phyloP scores from a whole-genome alignment of 148 eudicot species.

The Fagopyrum tataricum region DNA sequence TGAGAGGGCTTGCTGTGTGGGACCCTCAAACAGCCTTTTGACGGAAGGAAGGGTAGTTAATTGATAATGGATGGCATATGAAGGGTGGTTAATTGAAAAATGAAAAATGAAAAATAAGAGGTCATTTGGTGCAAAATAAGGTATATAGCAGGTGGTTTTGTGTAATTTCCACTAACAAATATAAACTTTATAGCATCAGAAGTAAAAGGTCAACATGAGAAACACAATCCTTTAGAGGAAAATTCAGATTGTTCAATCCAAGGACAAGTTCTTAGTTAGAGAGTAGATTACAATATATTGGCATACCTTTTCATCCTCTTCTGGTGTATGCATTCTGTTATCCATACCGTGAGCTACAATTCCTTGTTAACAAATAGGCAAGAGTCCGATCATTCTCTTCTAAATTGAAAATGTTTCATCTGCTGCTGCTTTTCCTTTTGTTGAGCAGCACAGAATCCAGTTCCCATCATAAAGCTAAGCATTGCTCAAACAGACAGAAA shows the following conservation, averaged over 20 bases:
- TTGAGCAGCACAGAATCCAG: conserved; percentile 1
- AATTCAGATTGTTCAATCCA: neutral
- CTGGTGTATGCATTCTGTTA: neutral
- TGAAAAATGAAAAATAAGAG: too few relatives aligned
- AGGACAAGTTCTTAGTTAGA: neutral
- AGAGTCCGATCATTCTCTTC: neutral
- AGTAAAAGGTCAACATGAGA: neutral
- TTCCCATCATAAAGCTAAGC: neutral
- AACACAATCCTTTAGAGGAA: conserved; percentile 3
- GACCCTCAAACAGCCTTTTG: too few relatives aligned
- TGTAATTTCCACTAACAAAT: neutral
- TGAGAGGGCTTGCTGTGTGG: too few relatives aligned
- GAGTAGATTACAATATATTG: neutral
- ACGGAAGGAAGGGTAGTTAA: too few relatives aligned
- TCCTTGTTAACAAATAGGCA: neutral
- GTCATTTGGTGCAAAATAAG: too few relatives aligned
- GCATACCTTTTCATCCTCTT: neutral
- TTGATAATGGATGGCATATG: too few relatives aligned
- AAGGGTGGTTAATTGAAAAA: too few relatives aligned
- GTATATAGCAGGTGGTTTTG: too few relatives aligned
- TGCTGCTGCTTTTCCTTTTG: neutral
- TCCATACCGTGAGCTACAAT: neutral
- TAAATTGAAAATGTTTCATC: neutral
- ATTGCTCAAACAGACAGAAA: neutral
- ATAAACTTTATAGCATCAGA: neutral